Percentiles rank a stretch among this genome's conserved stretches.
Conservation (phyloP, 1,284 basidiomycete species). For the Schizophyllum amplum region DNA sequence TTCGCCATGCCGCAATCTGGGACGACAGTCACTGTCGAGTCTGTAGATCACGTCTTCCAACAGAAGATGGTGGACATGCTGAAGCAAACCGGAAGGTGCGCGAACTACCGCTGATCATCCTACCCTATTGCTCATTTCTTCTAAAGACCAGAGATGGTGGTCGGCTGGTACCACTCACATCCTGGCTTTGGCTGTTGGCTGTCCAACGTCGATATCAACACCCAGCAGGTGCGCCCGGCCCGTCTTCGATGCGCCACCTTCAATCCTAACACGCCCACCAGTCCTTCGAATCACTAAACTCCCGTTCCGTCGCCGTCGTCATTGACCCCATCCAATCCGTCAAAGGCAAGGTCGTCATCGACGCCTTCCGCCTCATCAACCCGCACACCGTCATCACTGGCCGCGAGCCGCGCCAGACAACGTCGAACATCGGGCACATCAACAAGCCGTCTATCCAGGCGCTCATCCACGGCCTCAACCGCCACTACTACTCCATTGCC, state of each 20-base stretch:
- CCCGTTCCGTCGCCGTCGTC: conserved; percentile 94
- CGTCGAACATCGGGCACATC: conserved; percentile 97
- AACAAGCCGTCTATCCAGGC: conserved; percentile 99
- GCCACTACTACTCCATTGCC: conserved; percentile 86
- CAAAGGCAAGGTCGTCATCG: conserved; percentile 97
- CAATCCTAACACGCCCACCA: conserved; percentile 26
- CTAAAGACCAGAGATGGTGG: conserved; percentile 91
- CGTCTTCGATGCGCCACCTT: conserved; percentile 9
- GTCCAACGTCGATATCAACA: conserved; percentile 98
- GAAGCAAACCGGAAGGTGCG: conserved; percentile 95
- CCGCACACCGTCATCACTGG: conserved; percentile 82
- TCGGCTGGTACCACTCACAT: conserved; percentile 99
- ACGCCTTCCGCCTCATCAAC: conserved; percentile 96
- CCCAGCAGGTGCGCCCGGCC: conserved; percentile 71
- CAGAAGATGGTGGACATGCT: conserved; percentile 99
- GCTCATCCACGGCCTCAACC: conserved; percentile 90
- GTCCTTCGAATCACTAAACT: conserved; percentile 96
- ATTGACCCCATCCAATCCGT: conserved; percentile 99
- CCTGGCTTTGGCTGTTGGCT: conserved; percentile 99
- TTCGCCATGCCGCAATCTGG: conserved; percentile 99
- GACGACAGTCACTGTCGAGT: conserved; percentile 97
- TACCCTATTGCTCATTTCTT: conserved; percentile 2
- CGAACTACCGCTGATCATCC: conserved; percentile 12
- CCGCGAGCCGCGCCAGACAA: conserved; percentile 94
- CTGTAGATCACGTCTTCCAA: conserved; percentile 99